These are phyloP conservation scores for Arachnopeziza araneosa DNA, from an alignment of 2,329 filamentous ascomycete species.

Conservation along the genomic window DNA sequence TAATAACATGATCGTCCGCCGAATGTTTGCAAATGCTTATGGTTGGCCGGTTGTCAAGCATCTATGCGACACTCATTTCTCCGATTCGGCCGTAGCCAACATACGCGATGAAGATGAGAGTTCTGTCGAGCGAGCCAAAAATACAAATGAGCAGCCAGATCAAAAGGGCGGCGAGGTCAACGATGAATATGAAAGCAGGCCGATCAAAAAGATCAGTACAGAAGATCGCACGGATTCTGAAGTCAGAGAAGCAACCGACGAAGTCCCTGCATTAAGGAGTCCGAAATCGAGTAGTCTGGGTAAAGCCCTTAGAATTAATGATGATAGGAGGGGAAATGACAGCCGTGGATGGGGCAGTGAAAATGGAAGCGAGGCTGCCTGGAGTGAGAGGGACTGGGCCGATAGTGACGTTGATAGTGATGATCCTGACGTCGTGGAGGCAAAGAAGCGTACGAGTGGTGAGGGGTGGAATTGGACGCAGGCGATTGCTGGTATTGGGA, in stretches of 20 bases:
- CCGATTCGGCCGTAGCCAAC: conserved; percentile 61
- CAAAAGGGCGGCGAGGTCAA: conserved; percentile 62
- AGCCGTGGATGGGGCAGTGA: not conserved
- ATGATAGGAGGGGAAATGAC: conserved; percentile 1
- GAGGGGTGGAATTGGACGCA: conserved; percentile 48
- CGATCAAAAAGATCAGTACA: conserved; percentile 26
- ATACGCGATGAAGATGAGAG: conserved; percentile 63
- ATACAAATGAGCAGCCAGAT: conserved; percentile 48
- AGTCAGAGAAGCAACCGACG: conserved; percentile 38
- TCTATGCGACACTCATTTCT: conserved; percentile 90
- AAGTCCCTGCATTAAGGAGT: conserved; percentile 27
- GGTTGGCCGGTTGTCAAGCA: conserved; percentile 97
- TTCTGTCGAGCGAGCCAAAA: conserved; percentile 63
- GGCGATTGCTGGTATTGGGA: conserved; percentile 44
- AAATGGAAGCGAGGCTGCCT: conserved; percentile 45
- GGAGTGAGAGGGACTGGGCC: conserved; percentile 61
- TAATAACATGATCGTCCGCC: conserved; percentile 95
- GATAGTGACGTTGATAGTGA: conserved; percentile 47
- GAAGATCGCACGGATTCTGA: conserved; percentile 41
- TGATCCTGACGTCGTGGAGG: conserved; percentile 16
- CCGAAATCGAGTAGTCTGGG: conserved; percentile 16
- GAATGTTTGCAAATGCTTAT: conserved; percentile 95
- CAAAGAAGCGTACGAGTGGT: conserved; percentile 11
- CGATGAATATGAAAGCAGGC: conserved; percentile 3
- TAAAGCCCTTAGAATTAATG: conserved; percentile 6